Evolutionary conservation across 1,139 yeast species (phyloP), one percentile per base, ranked within the genome.

Genomic region (Blastobotrys arbuscula): DNA sequence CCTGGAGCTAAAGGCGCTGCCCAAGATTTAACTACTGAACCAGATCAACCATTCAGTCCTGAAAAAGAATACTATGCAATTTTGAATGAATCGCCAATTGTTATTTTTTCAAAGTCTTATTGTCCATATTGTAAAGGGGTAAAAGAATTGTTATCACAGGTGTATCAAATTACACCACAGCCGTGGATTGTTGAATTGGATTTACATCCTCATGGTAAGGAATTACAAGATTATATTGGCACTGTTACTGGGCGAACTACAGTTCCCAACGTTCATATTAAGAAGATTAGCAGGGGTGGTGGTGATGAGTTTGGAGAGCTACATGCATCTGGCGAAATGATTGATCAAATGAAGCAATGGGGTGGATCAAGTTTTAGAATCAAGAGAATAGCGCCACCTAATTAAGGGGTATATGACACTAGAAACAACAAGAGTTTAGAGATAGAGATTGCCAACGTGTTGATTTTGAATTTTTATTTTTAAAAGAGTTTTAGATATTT

Each of bases 251-350:
- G 96, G 53, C 96, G 94, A 68, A 75, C 78, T 60, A 88, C 97
- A 26, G 97, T 92, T 50, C 98, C 98, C 53, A 90, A 87, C 67
- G 81, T 92, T 55, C 85, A 84, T 69, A 87, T 92, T 60, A 81
- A 76, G 50, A 95, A 95, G 51, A 73, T 84, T 64, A 94, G 88
- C 68, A 79, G 90, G 56, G 98, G 98, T 55, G 98, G 98, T 52
- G 78, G 80, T 48, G 97, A 89, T 65, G 97, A 88, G 54, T 79
- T 92, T 62, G 71, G 68, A 33, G 74, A 70, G 40, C 70, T 86
- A 53, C 92, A 87, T 59, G 71, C 72, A 23, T 70, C 72, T 2
- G 82, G 81, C 39, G 69, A 67, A 47, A 72, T 87, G 53, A 70
- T 75, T 31, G 68, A 68, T 3, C 67, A 66, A 52, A 70, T 85